phyloP scores from a whole-genome alignment of 2,329 filamentous ascomycete genomes.

The Chrysoporthe austroafricana region DNA sequence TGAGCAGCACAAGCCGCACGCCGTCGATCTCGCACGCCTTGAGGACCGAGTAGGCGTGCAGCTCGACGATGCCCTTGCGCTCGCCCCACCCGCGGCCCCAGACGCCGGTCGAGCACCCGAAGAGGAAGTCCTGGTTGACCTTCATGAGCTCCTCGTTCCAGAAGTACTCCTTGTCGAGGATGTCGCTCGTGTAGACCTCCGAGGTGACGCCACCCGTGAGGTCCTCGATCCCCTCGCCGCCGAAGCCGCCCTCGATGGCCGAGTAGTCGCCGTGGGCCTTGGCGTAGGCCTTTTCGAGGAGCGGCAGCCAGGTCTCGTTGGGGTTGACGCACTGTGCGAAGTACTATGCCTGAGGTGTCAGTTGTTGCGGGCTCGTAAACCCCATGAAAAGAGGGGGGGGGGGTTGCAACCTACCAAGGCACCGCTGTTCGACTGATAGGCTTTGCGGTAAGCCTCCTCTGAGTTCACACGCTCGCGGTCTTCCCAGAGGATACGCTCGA shows the following conservation, averaged over 20 bases:
- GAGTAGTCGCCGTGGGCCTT: constrained; percentile 77
- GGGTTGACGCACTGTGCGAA: constrained; percentile 71
- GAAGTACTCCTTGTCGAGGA: constrained; percentile 78
- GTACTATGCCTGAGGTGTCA: constrained; percentile 43
- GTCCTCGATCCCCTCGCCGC: constrained; percentile 53
- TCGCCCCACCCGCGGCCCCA: constrained; percentile 66
- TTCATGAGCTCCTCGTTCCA: constrained; percentile 81
- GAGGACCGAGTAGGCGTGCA: constrained; percentile 65
- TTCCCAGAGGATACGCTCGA: constrained; percentile 52
- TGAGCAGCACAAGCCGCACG: constrained; percentile 53
- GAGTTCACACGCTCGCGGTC: constrained; percentile 54
- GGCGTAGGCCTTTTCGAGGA: constrained; percentile 75
- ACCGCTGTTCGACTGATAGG: constrained; percentile 69
- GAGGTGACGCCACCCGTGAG: constrained; percentile 72
- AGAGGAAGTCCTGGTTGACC: constrained; percentile 80
- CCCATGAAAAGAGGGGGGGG: too few species aligned
- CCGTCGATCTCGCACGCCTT: constrained; percentile 55
- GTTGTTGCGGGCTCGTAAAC: neutral
- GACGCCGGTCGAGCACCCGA: constrained; percentile 70
- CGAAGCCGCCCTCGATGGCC: constrained; percentile 71
- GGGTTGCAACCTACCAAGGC: constrained; percentile 48
- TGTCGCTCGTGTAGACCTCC: constrained; percentile 69
- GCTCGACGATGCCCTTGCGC: constrained; percentile 61
- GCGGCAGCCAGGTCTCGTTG: constrained; percentile 74
- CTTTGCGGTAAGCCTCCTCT: constrained; percentile 63